Conservation (phyloP, 148 eudicot genomes). For the Hydrangea macrophylla region DNA sequence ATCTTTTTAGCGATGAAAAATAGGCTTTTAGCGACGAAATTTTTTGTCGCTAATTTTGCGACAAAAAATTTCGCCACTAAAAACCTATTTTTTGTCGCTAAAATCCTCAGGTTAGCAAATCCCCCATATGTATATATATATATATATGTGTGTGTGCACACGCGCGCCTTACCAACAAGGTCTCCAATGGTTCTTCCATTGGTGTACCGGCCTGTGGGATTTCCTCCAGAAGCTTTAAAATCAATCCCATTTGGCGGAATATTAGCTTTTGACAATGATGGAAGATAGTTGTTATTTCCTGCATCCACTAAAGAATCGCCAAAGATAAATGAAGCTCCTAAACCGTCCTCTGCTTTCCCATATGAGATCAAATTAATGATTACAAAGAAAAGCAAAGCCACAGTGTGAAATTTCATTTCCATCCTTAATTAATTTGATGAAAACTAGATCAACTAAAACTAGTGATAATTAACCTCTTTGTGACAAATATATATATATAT, state of each 20-base stretch:
- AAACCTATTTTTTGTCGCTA: too few relatives aligned
- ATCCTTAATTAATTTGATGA: constrained; percentile 14
- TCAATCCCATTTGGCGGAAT: constrained; percentile 80
- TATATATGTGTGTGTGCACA: too few relatives aligned
- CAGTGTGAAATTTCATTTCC: constrained; percentile 18
- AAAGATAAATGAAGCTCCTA: constrained; percentile 80
- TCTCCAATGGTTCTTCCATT: constrained; percentile 94
- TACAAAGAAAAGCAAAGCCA: constrained; percentile 18
- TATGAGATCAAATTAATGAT: constrained; percentile 14
- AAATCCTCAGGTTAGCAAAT: too few relatives aligned
- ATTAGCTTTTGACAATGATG: constrained; percentile 70
- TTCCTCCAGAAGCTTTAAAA: constrained; percentile 73
- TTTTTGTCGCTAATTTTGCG: too few relatives aligned
- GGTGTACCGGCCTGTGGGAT: constrained; percentile 81
- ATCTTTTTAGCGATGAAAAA: too few relatives aligned
- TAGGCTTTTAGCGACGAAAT: too few relatives aligned
- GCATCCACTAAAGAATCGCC: constrained; percentile 95
- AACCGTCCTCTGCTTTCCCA: constrained; percentile 22
- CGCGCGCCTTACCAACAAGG: constrained; percentile 53
- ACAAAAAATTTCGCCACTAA: too few relatives aligned
- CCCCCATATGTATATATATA: background rate
- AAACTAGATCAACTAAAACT: background rate
- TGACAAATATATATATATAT: background rate
- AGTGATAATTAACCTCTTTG: background rate
- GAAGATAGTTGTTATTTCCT: constrained; percentile 79